phyloP scores from a whole-genome alignment of 805 yeast species.

The Candida morakotiae region DNA sequence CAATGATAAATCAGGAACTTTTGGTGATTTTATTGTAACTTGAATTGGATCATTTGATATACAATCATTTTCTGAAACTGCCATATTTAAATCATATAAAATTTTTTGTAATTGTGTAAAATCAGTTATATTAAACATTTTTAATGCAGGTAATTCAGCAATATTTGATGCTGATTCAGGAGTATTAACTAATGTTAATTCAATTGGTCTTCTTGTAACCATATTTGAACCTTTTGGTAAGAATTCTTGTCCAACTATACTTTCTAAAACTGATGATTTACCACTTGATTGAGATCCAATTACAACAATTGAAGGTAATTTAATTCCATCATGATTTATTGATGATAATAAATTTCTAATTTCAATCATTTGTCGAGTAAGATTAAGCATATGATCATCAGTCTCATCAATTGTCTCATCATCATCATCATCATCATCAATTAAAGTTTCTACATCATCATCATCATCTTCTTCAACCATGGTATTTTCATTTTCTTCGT shows the following conservation, averaged over 20 bases:
- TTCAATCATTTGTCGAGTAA: conserved; percentile 96
- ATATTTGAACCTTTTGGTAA: conserved; percentile 95
- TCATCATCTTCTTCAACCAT: conserved; percentile 25
- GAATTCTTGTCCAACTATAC: conserved; percentile 97
- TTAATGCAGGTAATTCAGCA: conserved; percentile 91
- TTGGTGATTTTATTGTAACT: conserved; percentile 83
- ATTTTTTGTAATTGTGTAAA: conserved; percentile 85
- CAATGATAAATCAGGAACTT: conserved; percentile 82
- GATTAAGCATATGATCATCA: conserved; percentile 76
- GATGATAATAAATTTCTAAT: conserved; percentile 74
- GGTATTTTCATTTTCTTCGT: conserved; percentile 26
- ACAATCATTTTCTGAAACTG: conserved; percentile 82
- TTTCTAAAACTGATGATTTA: conserved; percentile 91
- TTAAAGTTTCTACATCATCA: conserved; percentile 44
- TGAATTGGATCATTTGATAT: conserved; percentile 93
- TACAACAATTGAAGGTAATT: conserved; percentile 91
- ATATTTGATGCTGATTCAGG: conserved; percentile 76
- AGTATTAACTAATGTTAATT: conserved; percentile 84
- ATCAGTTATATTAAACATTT: conserved; percentile 77
- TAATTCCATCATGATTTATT: conserved; percentile 75
- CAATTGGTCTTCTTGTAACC: conserved; percentile 98
- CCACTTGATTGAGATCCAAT: conserved; percentile 98
- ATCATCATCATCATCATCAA: conserved; percentile 42
- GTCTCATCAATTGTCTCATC: conserved; percentile 49
- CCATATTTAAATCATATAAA: conserved; percentile 84